Base-by-base conservation (phyloP, 78 protist genomes). In the Cavenderia fasciculata region DNA sequence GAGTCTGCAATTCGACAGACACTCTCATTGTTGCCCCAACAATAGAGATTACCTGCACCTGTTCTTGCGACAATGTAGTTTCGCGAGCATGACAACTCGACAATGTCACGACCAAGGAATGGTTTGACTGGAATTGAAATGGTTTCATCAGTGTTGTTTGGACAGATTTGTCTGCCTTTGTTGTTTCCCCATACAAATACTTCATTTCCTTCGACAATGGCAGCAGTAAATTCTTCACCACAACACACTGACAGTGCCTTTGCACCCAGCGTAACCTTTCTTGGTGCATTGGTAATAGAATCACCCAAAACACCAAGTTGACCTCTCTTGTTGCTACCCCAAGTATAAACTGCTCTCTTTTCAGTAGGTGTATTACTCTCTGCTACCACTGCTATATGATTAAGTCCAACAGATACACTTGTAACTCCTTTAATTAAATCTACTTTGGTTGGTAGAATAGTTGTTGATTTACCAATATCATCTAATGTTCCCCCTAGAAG, bases 131-230 rank as follows among this genome's bases (percentile, higher is more conserved):
- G 90, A 16, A 82, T 82, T 0, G 73, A 52, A 6, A 82, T 68
- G n/a, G 68, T 54, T 7, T 82, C 90, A 41, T 82, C 90, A 3
- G 71, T 56, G n/a, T 65, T 82, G 46, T 82, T 82, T 6, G 63
- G 10, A 16, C 72, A 65, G 5, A 82, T 82, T 36, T 82, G 90
- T 56, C 78, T 65, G 6, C 73, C 57, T 33, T 69, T 68, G 33
- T 82, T 82, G 68, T 68, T 49, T 38, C 90, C 90, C 90, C 90
- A 82, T 1, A 82, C 90, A 31, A 82, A 82, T 3, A 82, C 90
- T 82, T 82, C 90, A 29, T 82, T 82, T 31, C 90, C 90, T 43
- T 82, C 90, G 16, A 82, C 90, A 23, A 82, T 82, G 4, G 90
- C 76, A 0, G 61, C 69, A 0, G 90, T 82, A 23, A 82, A 82